A percentile compares a stretch with the other conserved stretches of the same genome.
Conservation (phyloP, 2,329 filamentous ascomycete species). For the Hymenoscyphus occultus region DNA sequence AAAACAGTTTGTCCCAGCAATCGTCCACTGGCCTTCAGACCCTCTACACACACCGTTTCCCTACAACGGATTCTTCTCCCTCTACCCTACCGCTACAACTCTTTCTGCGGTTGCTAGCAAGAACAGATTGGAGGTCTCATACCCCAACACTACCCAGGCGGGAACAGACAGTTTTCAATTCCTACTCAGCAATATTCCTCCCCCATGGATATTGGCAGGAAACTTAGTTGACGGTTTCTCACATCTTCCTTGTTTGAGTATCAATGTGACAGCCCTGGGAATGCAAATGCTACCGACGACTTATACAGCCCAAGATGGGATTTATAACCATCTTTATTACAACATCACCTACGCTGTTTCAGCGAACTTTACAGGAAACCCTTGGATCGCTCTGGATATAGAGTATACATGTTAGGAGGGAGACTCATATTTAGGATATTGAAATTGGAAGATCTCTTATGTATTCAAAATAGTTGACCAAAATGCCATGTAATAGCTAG, state of each 20-base stretch:
- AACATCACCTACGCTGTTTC: slow-evolving; percentile 48
- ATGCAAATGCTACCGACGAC: slow-evolving; percentile 38
- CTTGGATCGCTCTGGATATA: slow-evolving; percentile 38
- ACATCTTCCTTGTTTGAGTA: slow-evolving; percentile 41
- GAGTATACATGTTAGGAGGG: slow-evolving; percentile 35
- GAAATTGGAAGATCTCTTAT: not conserved
- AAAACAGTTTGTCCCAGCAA: slow-evolving; percentile 44
- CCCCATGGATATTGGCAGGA: slow-evolving; percentile 38
- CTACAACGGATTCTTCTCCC: slow-evolving; percentile 40
- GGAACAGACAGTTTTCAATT: slow-evolving; percentile 42
- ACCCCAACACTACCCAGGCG: slow-evolving; percentile 42
- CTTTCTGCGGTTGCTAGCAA: slow-evolving; percentile 41
- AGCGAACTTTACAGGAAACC: slow-evolving; percentile 39
- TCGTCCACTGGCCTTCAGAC: slow-evolving; percentile 47
- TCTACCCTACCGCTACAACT: slow-evolving; percentile 44
- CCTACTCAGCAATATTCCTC: slow-evolving; percentile 40
- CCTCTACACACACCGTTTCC: slow-evolving; percentile 40
- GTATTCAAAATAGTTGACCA: too few species aligned
- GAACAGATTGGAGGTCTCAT: slow-evolving; percentile 37
- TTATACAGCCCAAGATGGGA: slow-evolving; percentile 35
- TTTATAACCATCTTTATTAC: slow-evolving; percentile 44
- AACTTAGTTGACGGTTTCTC: slow-evolving; percentile 37
- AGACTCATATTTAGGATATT: not conserved
- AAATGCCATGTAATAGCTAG: too few species aligned
- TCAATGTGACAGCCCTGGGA: slow-evolving; percentile 40